Percentiles rank a stretch among this genome's conserved stretches.
These are phyloP conservation scores for Atkinsonella hypoxylon DNA, from an alignment of 2,329 filamentous ascomycete genomes.

Conservation along the genomic window DNA sequence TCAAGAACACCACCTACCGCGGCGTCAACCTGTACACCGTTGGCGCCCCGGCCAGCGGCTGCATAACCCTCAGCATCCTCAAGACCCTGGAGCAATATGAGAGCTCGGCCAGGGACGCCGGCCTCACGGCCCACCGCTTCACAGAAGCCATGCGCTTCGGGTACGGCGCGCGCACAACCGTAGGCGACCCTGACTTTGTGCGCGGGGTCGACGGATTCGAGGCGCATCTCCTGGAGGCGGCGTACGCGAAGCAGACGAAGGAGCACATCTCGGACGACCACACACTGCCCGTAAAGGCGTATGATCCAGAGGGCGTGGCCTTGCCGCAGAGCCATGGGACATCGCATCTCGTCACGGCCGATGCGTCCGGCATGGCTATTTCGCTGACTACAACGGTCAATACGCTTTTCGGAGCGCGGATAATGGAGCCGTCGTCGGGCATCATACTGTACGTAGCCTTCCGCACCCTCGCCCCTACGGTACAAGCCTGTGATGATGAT, in stretches of 20 bases:
- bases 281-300: slow-evolving; percentile 62
- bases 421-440: slow-evolving; percentile 73
- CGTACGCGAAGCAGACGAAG: slow-evolving; percentile 47
- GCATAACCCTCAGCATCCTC: slow-evolving; percentile 61
- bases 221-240: slow-evolving; percentile 49
- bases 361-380: slow-evolving; percentile 61
- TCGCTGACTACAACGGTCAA: slow-evolving; percentile 83
- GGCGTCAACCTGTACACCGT: slow-evolving; percentile 59
- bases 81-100: slow-evolving; percentile 75
- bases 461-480: background rate
- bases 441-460: slow-evolving; percentile 48
- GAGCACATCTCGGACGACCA: slow-evolving; percentile 56
- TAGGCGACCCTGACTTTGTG: slow-evolving; percentile 76
- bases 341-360: slow-evolving; percentile 60
- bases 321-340: slow-evolving; percentile 61
- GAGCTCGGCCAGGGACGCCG: slow-evolving; percentile 39
- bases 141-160: slow-evolving; percentile 84
- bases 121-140: slow-evolving; percentile 69
- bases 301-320: slow-evolving; percentile 58
- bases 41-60: slow-evolving; percentile 67
- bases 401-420: slow-evolving; percentile 65
- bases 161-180: slow-evolving; percentile 64
- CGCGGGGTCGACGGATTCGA: slow-evolving; percentile 52
- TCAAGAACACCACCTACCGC: slow-evolving; percentile 53
- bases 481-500: too few species aligned